phyloP scores from a whole-genome alignment of 352 stramenopile species.

The Peronospora destructor region DNA sequence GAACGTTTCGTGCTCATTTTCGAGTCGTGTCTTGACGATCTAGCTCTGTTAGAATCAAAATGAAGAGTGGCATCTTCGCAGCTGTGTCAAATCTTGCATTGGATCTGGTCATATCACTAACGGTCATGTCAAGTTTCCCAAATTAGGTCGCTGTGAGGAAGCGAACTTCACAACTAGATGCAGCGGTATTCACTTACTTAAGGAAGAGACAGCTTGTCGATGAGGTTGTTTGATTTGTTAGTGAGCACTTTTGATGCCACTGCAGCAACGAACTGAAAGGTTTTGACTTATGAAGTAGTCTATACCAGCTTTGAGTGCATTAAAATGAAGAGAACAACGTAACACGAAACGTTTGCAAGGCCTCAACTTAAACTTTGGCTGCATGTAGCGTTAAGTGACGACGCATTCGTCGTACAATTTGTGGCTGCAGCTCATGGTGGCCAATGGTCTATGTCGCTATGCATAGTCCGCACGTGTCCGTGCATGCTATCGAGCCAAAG shows the following conservation, averaged over 20 bases:
- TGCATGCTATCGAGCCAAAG: slow-evolving; percentile 24
- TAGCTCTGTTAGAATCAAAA: slow-evolving; percentile 9
- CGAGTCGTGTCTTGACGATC: background rate
- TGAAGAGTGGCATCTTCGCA: slow-evolving; percentile 7
- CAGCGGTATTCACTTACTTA: no score
- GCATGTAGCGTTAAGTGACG: slow-evolving; percentile 37
- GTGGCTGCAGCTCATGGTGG: slow-evolving; percentile 44
- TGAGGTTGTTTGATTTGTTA: no score
- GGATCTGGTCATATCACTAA: slow-evolving; percentile 10
- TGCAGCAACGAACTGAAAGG: background rate
- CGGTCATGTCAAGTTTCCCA: slow-evolving; percentile 2
- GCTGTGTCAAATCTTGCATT: slow-evolving; percentile 3
- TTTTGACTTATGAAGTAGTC: slow-evolving; percentile 2
- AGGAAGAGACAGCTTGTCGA: no score
- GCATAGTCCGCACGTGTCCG: slow-evolving; percentile 22
- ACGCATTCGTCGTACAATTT: slow-evolving; percentile 68
- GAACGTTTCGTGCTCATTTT: slow-evolving; percentile 18
- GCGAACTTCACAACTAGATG: no score
- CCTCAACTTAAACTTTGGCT: slow-evolving; percentile 16
- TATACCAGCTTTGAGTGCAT: slow-evolving; percentile 5
- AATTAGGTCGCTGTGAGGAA: no score
- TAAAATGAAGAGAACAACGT: background rate
- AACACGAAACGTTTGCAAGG: background rate
- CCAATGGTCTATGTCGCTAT: slow-evolving; percentile 25
- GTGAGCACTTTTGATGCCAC: no score